Evolutionary conservation across 148 eudicot genomes (phyloP).

Genomic region (Vaccinium vitisidaea): DNA sequence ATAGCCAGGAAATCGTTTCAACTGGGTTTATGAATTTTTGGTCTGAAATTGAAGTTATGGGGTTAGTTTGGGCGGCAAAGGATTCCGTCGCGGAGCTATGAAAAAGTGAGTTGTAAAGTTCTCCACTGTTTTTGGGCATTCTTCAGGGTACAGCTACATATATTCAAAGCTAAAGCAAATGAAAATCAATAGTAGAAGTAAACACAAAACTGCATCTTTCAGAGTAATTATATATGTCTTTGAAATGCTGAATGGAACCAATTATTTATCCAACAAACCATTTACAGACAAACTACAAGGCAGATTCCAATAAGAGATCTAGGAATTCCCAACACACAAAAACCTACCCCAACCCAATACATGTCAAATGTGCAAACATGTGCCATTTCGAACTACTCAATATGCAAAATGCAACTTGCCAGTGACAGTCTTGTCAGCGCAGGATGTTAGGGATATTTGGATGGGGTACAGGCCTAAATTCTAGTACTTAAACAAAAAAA

Average conservation of each 20-base stretch:
- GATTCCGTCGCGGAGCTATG: conserved; percentile 46
- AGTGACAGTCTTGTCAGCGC: background rate
- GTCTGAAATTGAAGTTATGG: no score
- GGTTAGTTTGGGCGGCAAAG: no score
- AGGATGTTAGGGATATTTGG: background rate
- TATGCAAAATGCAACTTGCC: background rate
- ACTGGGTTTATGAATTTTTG: conserved; percentile 40
- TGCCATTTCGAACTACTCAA: background rate
- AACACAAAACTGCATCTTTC: background rate
- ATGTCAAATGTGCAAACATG: background rate
- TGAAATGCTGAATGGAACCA: background rate
- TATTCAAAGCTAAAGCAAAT: conserved; percentile 17
- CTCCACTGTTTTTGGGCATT: conserved; percentile 59
- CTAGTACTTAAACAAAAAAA: background rate
- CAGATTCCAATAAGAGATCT: background rate
- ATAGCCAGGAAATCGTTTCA: no score
- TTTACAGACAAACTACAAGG: background rate
- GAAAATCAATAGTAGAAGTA: background rate
- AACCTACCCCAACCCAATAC: background rate
- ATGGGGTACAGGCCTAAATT: background rate
- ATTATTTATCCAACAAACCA: background rate
- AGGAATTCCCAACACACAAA: background rate
- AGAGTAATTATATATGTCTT: background rate
- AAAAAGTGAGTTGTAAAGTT: conserved; percentile 92
- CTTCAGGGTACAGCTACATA: conserved; percentile 85